Evolutionary conservation across 2,329 filamentous ascomycete species (phyloP).

Genomic region (Arachnomyces sp.): DNA sequence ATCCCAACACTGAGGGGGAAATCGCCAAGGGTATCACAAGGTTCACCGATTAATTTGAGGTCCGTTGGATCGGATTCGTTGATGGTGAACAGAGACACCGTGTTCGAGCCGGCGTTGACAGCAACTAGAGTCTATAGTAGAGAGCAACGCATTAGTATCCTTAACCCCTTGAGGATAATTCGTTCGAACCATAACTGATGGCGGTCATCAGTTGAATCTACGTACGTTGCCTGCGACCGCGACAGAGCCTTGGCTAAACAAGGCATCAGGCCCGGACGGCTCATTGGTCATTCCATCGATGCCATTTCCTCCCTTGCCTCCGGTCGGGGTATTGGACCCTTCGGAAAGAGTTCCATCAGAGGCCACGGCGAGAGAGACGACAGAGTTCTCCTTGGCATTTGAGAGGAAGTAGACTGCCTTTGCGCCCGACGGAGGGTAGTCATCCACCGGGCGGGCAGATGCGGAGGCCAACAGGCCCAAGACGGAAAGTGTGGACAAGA

Average conservation of each 20-base stretch:
- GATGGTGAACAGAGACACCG: conserved; percentile 30
- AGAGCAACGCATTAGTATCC: background rate
- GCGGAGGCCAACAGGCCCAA: too few relatives aligned
- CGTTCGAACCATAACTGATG: too few relatives aligned
- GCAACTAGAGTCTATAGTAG: conserved; percentile 16
- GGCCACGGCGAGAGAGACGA: conserved; percentile 44
- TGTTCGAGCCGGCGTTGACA: conserved; percentile 33
- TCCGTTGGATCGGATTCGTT: conserved; percentile 20
- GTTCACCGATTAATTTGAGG: conserved; percentile 25
- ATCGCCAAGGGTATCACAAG: conserved; percentile 26
- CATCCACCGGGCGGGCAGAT: too few relatives aligned
- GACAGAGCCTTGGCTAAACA: conserved; percentile 45
- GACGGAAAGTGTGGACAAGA: too few relatives aligned
- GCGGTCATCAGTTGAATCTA: background rate
- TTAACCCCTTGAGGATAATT: background rate
- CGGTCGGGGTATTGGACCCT: conserved; percentile 38
- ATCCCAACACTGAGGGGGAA: conserved; percentile 30
- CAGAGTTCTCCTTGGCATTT: conserved; percentile 43
- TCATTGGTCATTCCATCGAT: conserved; percentile 30
- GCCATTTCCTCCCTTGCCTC: conserved; percentile 39
- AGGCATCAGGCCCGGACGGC: conserved; percentile 41
- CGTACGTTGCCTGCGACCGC: conserved; percentile 44
- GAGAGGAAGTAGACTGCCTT: conserved; percentile 51
- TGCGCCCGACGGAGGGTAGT: conserved; percentile 4
- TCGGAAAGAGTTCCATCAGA: conserved; percentile 40